Percentiles rank a stretch among this genome's conserved stretches.
These are phyloP conservation scores for Zygoascus flipseniorum DNA, from an alignment of 805 yeast species.

Conservation along the genomic window DNA sequence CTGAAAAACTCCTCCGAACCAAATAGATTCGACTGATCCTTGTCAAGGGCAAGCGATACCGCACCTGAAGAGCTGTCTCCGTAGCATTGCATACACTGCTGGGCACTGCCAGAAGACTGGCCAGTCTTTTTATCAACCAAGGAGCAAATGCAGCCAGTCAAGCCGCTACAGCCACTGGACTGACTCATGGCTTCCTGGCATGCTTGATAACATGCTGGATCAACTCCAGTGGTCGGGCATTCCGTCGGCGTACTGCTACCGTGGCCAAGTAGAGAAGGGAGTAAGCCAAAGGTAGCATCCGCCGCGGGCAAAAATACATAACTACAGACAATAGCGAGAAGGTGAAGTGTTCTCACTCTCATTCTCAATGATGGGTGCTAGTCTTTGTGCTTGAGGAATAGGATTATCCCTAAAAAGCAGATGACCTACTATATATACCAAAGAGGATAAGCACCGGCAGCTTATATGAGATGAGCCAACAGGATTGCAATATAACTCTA, in stretches of 20 bases:
- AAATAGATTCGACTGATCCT: conserved; percentile 9
- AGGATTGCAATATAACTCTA: not conserved
- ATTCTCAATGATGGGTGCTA: not conserved
- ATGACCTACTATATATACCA: not conserved
- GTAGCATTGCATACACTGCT: conserved; percentile 15
- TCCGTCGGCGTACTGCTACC: conserved; percentile 1
- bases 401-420: not conserved
- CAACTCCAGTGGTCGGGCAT: not conserved
- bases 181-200: conserved; percentile 11
- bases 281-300: not conserved
- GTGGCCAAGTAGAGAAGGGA: not conserved
- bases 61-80: conserved; percentile 7
- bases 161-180: conserved; percentile 10
- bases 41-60: conserved; percentile 9
- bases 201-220: conserved; percentile 12
- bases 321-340: not conserved
- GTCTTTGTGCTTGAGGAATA: not conserved
- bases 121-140: not conserved
- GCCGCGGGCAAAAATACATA: not conserved
- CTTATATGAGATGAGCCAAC: not conserved
- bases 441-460: not conserved
- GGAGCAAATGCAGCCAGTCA: conserved; percentile 8
- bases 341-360: not conserved
- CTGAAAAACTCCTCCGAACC: conserved; percentile 10
- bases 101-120: not conserved